Base-by-base conservation (phyloP, 2,329 filamentous ascomycete genomes). In the Pseudophaeomoniella oleicola region DNA sequence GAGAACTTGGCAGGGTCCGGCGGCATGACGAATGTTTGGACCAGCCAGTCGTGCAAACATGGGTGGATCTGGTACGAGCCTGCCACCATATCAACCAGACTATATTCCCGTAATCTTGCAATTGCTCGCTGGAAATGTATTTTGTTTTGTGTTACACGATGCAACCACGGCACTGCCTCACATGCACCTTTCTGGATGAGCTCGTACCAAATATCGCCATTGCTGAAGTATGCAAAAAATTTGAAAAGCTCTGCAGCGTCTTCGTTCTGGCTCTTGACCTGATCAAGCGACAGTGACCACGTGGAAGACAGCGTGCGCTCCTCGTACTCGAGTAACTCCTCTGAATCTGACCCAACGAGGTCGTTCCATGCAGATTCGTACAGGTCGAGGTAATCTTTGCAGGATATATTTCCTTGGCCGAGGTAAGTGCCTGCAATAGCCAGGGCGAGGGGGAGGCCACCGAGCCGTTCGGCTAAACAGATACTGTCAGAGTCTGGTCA, bases 391-490 rank as follows among this genome's bases (percentile, higher is more conserved):
- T 39, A 39, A 16, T 37, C 22, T n/a, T 9, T 13, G 18, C 6
- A 37, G 13, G 9, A 5, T 5, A 16, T 6, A 13, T 5, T 18
- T 18, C 55, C 53, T 34, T 62, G 42, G 18, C 51, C 39, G 12
- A 68, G 55, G 39, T 63, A 69, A 0, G 58, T 50, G 4, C 62
- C 61, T n/a, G 64, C 63, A n/a, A 61, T 57, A 3, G 60, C 47
- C 9, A 68, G 54, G 2, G 64, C 63, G 18, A 69, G 55, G n/a
- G 62, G 63, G 13, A 68, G 54, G 3, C 64, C 59, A 39, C 62
- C 55, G 1, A 69, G 55, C 31, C 47, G 44, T 22, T 38, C 32
- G 31, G 11, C 31, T 35, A 22, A 19, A 34, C 10, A 10, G 10
- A 29, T 29, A 29, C 10, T 13, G 17, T n/a, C 10, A 6, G 5